These are phyloP conservation scores for Eimeria mitis DNA, from an alignment of 169 alveolate genomes.

Conservation along the genomic window DNA sequence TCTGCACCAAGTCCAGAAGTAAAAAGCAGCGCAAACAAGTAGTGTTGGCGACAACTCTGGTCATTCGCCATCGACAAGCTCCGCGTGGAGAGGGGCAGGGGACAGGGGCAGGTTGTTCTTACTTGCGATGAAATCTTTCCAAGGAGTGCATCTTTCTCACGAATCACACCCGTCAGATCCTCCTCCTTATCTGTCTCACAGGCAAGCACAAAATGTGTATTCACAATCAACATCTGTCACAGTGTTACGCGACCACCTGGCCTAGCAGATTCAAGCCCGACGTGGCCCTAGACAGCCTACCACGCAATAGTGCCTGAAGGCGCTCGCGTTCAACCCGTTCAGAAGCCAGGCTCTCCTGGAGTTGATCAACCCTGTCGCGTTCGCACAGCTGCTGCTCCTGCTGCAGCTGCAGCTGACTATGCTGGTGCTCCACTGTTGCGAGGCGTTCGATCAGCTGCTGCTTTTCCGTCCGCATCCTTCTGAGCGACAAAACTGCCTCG, in stretches of 20 bases:
- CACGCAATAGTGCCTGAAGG: slow-evolving; percentile 6
- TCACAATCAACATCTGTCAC: neutral
- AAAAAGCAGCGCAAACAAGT: neutral
- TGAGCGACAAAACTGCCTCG: slow-evolving; percentile 49
- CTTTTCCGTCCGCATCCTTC: slow-evolving; percentile 68
- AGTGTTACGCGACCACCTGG: neutral
- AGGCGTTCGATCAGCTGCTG: slow-evolving; percentile 77
- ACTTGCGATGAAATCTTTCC: slow-evolving; percentile 47
- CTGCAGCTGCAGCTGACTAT: slow-evolving; percentile 37
- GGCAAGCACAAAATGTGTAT: neutral
- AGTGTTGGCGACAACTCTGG: neutral
- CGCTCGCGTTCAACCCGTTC: slow-evolving; percentile 38
- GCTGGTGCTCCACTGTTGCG: slow-evolving; percentile 38
- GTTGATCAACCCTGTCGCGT: slow-evolving; percentile 3
- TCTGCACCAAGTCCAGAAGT: neutral
- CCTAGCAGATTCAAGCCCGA: neutral
- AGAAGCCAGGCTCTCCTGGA: slow-evolving; percentile 18
- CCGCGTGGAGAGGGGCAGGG: neutral
- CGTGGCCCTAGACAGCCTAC: neutral
- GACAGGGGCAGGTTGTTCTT: neutral
- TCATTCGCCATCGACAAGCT: neutral
- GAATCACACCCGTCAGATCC: slow-evolving; percentile 20
- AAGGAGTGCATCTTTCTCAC: slow-evolving; percentile 52
- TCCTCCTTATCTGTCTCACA: slow-evolving; percentile 70
- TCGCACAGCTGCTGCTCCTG: slow-evolving; percentile 41